These are phyloP conservation scores for Ganoderma leucocontextum DNA, from an alignment of 1,284 basidiomycete genomes.

Conservation along the genomic window DNA sequence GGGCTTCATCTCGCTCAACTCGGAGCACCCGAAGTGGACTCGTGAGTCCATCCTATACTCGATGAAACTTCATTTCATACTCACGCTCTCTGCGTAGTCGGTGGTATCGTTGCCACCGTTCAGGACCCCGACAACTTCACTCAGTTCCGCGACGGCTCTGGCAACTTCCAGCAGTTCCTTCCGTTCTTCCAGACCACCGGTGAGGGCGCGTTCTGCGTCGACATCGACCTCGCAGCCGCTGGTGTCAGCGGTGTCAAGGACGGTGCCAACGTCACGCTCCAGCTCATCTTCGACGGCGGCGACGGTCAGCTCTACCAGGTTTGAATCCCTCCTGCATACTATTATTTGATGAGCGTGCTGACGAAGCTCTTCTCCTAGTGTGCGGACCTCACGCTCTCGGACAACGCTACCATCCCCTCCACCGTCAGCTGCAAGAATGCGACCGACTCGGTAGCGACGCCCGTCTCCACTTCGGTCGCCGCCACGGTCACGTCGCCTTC, in stretches of 20 bases:
- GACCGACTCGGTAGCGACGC: slow-evolving; percentile 34
- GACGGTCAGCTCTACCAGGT: slow-evolving; percentile 77
- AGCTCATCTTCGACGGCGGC: slow-evolving; percentile 69
- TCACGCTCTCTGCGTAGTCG: slow-evolving; percentile 48
- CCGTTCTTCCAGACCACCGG: slow-evolving; percentile 61
- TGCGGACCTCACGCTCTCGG: slow-evolving; percentile 72
- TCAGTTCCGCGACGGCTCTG: slow-evolving; percentile 44
- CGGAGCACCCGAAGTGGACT: slow-evolving; percentile 66
- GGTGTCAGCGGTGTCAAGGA: slow-evolving; percentile 58
- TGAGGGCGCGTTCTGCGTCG: slow-evolving; percentile 68
- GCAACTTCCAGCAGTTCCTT: slow-evolving; percentile 39
- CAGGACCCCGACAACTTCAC: slow-evolving; percentile 71
- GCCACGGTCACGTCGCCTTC: slow-evolving; percentile 27
- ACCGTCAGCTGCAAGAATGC: slow-evolving; percentile 43
- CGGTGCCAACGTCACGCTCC: slow-evolving; percentile 67
- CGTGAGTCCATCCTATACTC: slow-evolving; percentile 47
- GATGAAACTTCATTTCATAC: not conserved
- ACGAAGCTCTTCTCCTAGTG: slow-evolving; percentile 52
- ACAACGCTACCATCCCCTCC: slow-evolving; percentile 47
- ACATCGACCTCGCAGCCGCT: slow-evolving; percentile 60
- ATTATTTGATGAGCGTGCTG: not conserved
- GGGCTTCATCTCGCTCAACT: slow-evolving; percentile 62
- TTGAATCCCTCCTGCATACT: slow-evolving; percentile 21
- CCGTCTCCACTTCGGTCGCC: slow-evolving; percentile 25
- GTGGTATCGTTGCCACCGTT: slow-evolving; percentile 62